Conservation (phyloP, 1,284 basidiomycete genomes). For the Irpex lacteus region DNA sequence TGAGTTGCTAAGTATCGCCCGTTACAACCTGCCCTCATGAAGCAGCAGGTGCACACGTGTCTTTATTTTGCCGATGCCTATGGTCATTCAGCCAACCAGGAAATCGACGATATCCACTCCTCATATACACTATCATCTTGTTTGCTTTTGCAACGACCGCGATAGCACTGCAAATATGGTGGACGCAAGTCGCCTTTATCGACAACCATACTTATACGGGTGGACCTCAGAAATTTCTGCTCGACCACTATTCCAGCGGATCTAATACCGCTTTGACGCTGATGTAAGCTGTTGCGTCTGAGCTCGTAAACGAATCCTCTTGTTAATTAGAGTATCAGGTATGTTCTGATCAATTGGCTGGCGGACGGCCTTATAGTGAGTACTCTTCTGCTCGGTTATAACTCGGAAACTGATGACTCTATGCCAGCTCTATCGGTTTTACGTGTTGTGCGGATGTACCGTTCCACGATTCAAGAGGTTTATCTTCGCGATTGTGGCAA, state of each 20-base stretch:
- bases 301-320: too few species aligned
- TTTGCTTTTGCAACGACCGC: slow-evolving; percentile 12
- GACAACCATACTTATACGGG: slow-evolving; percentile 8
- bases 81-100: slow-evolving; percentile 2
- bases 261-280: slow-evolving; percentile 22
- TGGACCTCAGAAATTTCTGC: slow-evolving; percentile 20
- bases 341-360: slow-evolving; percentile 32
- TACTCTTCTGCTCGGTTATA: background rate
- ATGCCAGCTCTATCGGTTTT: slow-evolving; percentile 27
- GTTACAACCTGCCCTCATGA: background rate
- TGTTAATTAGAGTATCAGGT: slow-evolving; percentile 18
- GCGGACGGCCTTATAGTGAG: slow-evolving; percentile 31
- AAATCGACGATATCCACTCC: background rate
- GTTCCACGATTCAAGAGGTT: background rate
- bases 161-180: slow-evolving; percentile 16
- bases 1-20: slow-evolving; percentile 3
- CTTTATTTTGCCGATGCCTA: slow-evolving; percentile 8
- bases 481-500: background rate
- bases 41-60: slow-evolving; percentile 12
- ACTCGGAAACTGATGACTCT: background rate
- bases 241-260: slow-evolving; percentile 16
- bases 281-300: slow-evolving; percentile 21
- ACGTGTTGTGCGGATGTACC: slow-evolving; percentile 15
- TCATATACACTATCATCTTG: slow-evolving; percentile 11
- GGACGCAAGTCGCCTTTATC: slow-evolving; percentile 15